These are phyloP conservation scores for Penicillium bialowiezense DNA, from an alignment of 495 filamentous ascomycete species.

Conservation along the genomic window DNA sequence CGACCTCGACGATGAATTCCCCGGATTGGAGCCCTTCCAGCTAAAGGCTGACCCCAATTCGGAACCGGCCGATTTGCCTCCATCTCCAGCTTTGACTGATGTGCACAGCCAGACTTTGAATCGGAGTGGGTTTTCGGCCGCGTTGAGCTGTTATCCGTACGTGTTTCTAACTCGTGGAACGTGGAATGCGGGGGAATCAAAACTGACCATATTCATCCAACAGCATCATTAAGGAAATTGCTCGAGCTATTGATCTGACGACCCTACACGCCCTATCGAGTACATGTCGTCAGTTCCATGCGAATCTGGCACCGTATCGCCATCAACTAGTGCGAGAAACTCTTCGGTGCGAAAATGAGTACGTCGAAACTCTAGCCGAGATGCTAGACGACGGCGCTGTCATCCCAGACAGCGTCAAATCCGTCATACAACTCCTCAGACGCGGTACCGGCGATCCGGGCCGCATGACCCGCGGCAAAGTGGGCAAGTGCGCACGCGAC, in stretches of 20 bases:
- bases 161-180: constrained; percentile 16
- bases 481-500: constrained; percentile 76
- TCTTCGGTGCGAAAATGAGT: constrained; percentile 75
- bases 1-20: constrained; percentile 39
- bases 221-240: constrained; percentile 70
- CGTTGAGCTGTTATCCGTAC: constrained; percentile 89
- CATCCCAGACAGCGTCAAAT: constrained; percentile 36
- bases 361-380: constrained; percentile 39
- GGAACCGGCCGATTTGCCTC: constrained; percentile 6
- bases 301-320: constrained; percentile 72
- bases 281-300: constrained; percentile 76
- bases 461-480: constrained; percentile 59
- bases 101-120: constrained; percentile 57
- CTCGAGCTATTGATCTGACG: constrained; percentile 75
- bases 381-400: constrained; percentile 32
- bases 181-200: not conserved
- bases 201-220: constrained; percentile 10
- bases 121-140: constrained; percentile 67
- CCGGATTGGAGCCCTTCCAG: constrained; percentile 21
- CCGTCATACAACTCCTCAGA: constrained; percentile 34
- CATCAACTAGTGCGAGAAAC: constrained; percentile 66
- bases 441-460: constrained; percentile 27
- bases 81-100: constrained; percentile 8
- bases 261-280: constrained; percentile 75
- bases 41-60: constrained; percentile 19